Percentiles rank a stretch among this genome's conserved stretches.
Evolutionary conservation across 305 asterid genomes (phyloP).

Genomic region (Salvia sclarea): DNA sequence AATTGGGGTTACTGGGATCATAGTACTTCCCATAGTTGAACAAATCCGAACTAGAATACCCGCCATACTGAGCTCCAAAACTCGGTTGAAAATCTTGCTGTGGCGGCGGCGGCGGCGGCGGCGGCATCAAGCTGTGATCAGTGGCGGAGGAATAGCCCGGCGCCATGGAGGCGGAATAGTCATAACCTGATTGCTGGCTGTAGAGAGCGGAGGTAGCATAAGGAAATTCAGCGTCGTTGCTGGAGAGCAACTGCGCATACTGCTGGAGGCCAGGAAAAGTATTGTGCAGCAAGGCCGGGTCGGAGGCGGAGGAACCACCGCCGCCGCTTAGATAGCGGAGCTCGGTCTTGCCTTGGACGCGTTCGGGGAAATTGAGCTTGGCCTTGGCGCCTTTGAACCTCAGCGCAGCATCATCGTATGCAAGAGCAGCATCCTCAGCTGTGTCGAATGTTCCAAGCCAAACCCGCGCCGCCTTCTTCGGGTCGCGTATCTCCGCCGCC

Average conservation of each 20-base stretch:
- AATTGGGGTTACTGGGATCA: slow-evolving; percentile 40
- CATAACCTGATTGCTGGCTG: slow-evolving; percentile 31
- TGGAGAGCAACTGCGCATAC: slow-evolving; percentile 64
- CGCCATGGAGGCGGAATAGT: slow-evolving; percentile 11
- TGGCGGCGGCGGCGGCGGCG: slow-evolving; percentile 19
- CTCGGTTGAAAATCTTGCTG: slow-evolving; percentile 23
- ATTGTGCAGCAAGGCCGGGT: slow-evolving; percentile 37
- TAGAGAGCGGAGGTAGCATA: slow-evolving; percentile 51
- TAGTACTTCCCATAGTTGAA: slow-evolving; percentile 37
- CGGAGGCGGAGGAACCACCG: neutral
- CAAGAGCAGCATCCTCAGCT: slow-evolving; percentile 86
- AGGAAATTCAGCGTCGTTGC: slow-evolving; percentile 63
- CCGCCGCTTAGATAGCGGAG: slow-evolving; percentile 25
- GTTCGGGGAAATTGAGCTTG: slow-evolving; percentile 78
- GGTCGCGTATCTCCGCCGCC: slow-evolving; percentile 88
- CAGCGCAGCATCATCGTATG: slow-evolving; percentile 88
- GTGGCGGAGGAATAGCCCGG: slow-evolving; percentile 4
- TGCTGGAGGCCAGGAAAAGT: slow-evolving; percentile 65
- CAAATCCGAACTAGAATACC: slow-evolving; percentile 35
- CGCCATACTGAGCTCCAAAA: slow-evolving; percentile 24
- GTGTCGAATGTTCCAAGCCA: slow-evolving; percentile 89
- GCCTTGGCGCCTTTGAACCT: slow-evolving; percentile 84
- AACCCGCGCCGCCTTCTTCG: slow-evolving; percentile 76
- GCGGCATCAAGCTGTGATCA: neutral
- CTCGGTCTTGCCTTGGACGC: slow-evolving; percentile 54